phyloP scores from a whole-genome alignment of 495 filamentous ascomycete genomes.

The Diplogelasinospora grovesii region DNA sequence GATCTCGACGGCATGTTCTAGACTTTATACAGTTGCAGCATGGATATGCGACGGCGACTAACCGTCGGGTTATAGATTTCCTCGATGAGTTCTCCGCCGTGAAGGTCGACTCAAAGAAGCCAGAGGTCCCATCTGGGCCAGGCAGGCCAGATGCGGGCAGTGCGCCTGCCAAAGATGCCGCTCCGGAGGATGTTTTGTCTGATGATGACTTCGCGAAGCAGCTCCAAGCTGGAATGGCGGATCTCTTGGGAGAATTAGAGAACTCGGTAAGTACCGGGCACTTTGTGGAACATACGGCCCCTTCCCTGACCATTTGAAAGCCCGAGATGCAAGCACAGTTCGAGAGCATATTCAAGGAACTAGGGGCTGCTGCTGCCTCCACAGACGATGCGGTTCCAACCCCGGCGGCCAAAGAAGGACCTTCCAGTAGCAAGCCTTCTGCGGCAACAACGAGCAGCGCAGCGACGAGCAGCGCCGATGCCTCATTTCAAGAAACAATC shows the following conservation, averaged over 20 bases:
- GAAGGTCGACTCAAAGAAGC: slow-evolving; percentile 44
- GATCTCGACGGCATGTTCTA: slow-evolving; percentile 73
- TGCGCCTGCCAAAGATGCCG: slow-evolving; percentile 6
- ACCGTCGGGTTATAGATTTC: slow-evolving; percentile 53
- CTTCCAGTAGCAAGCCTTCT: no score
- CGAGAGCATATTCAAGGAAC: slow-evolving; percentile 74
- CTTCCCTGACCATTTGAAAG: slow-evolving; percentile 18
- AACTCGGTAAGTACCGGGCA: slow-evolving; percentile 36
- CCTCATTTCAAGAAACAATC: slow-evolving; percentile 86
- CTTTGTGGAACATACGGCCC: no score
- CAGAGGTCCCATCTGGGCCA: slow-evolving; percentile 30
- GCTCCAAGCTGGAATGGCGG: slow-evolving; percentile 81
- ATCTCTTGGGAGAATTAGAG: slow-evolving; percentile 65
- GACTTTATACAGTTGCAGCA: neutral
- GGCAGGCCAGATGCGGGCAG: slow-evolving; percentile 25
- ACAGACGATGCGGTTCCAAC: slow-evolving; percentile 11
- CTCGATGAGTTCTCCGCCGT: slow-evolving; percentile 77
- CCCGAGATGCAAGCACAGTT: slow-evolving; percentile 83
- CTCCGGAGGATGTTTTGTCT: slow-evolving; percentile 26
- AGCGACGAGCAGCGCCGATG: slow-evolving; percentile 32
- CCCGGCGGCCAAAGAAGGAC: neutral
- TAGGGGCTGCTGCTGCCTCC: slow-evolving; percentile 46
- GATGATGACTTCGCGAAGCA: slow-evolving; percentile 78
- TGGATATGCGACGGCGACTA: slow-evolving; percentile 1
- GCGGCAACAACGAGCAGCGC: neutral